Percentiles rank a stretch among this genome's conserved stretches.
These are phyloP conservation scores for Cystobasidium slooffiae DNA, from an alignment of 1,284 basidiomycete genomes.

Conservation along the genomic window DNA sequence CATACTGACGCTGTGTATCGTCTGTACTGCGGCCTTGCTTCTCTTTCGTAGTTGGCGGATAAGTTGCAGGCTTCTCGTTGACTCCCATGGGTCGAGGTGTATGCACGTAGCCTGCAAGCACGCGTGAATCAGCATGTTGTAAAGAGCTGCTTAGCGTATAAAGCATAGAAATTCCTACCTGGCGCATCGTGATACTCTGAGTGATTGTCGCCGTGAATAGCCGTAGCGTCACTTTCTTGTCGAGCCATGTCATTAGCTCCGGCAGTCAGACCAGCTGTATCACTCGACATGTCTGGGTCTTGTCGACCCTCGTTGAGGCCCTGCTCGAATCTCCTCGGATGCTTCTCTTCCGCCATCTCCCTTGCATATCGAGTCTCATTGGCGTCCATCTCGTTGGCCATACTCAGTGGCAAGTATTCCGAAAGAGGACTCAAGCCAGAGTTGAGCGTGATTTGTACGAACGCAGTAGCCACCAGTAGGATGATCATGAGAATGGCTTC, in stretches of 20 bases:
- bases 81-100: neutral
- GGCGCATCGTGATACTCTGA: conserved; percentile 18
- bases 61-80: conserved; percentile 17
- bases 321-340: conserved; percentile 9
- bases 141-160: neutral
- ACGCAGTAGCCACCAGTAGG: conserved; percentile 71
- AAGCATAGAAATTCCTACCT: neutral
- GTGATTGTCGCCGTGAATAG: neutral
- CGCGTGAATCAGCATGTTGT: neutral
- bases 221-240: conserved; percentile 7
- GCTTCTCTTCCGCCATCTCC: conserved; percentile 43
- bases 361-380: conserved; percentile 39
- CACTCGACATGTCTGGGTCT: neutral
- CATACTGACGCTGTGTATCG: neutral
- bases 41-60: conserved; percentile 11
- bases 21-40: neutral
- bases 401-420: conserved; percentile 59
- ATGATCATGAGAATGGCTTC: conserved; percentile 73
- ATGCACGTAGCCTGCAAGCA: neutral
- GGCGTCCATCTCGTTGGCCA: conserved; percentile 46
- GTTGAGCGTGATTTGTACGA: conserved; percentile 57
- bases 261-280: conserved; percentile 5
- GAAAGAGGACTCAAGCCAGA: conserved; percentile 64
- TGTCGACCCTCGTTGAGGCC: neutral
- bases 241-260: conserved; percentile 12